phyloP scores from a whole-genome alignment of 495 filamentous ascomycete genomes.

The Entonaema liquescens region DNA sequence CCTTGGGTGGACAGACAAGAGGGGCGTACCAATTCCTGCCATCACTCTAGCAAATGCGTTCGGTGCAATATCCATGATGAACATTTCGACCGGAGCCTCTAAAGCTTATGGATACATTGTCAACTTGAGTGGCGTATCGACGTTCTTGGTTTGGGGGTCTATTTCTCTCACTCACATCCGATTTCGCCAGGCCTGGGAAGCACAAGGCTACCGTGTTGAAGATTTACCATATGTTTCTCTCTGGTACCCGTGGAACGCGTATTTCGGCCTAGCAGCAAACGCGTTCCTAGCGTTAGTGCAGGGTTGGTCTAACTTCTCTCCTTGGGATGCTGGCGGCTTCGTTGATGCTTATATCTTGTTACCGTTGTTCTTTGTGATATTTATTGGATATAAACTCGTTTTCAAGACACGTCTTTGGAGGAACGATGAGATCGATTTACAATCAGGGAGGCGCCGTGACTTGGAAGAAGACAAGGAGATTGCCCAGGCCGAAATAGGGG shows the following conservation, averaged over 20 bases:
- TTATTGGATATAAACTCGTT: conserved; percentile 64
- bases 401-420: conserved; percentile 64
- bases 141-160: conserved; percentile 72
- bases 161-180: conserved; percentile 75
- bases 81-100: conserved; percentile 65
- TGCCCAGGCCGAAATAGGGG: conserved; percentile 21
- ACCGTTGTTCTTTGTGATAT: conserved; percentile 70
- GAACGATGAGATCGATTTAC: conserved; percentile 67
- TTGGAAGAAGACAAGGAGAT: conserved; percentile 49
- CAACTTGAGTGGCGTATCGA: conserved; percentile 63
- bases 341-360: conserved; percentile 74
- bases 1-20: conserved; percentile 68
- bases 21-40: conserved; percentile 71
- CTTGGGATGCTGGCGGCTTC: conserved; percentile 67
- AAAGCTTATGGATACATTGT: conserved; percentile 63
- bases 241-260: conserved; percentile 70
- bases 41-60: conserved; percentile 70
- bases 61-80: conserved; percentile 73
- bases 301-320: conserved; percentile 63
- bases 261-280: conserved; percentile 66
- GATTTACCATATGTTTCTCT: conserved; percentile 67
- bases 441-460: conserved; percentile 63
- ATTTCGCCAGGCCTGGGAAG: conserved; percentile 65
- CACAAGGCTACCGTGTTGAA: conserved; percentile 61
- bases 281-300: conserved; percentile 72